Percentiles rank a stretch among this genome's conserved stretches.
Conservation (phyloP, 441 rosid genomes). For the Sinapis alba region DNA sequence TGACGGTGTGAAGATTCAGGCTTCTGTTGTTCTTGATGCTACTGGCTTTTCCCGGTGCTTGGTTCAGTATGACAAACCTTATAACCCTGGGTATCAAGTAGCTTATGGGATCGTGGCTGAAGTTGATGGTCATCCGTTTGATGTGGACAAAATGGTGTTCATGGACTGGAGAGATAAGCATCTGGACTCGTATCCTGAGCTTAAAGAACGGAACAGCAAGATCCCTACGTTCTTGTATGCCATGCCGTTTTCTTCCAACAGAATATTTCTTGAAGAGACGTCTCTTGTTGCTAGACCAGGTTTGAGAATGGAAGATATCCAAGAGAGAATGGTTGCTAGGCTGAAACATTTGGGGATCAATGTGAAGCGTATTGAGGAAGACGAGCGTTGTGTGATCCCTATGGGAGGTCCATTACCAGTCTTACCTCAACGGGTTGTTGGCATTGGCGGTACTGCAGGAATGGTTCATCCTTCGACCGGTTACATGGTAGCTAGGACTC, state of each 20-base stretch:
- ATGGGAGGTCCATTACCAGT: slow-evolving; percentile 99
- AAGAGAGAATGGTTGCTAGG: slow-evolving; percentile 94
- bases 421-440: slow-evolving; percentile 90
- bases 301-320: slow-evolving; percentile 73
- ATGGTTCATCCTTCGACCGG: slow-evolving; percentile 99
- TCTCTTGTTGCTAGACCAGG: slow-evolving; percentile 93
- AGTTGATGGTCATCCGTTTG: slow-evolving; percentile 92
- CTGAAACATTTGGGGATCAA: slow-evolving; percentile 78
- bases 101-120: slow-evolving; percentile 94
- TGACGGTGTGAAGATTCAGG: slow-evolving; percentile 82
- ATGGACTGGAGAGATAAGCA: slow-evolving; percentile 99
- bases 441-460: slow-evolving; percentile 95
- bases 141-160: slow-evolving; percentile 88
- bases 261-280: slow-evolving; percentile 92
- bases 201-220: slow-evolving; percentile 62
- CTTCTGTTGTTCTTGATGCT: slow-evolving; percentile 87
- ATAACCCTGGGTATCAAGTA: slow-evolving; percentile 94
- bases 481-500: slow-evolving; percentile 99
- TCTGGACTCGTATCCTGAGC: slow-evolving; percentile 46
- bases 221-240: slow-evolving; percentile 92
- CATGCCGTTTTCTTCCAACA: slow-evolving; percentile 79
- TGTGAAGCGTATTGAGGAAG: slow-evolving; percentile 88
- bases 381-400: slow-evolving; percentile 86
- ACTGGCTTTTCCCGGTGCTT: slow-evolving; percentile 95
- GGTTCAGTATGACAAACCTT: slow-evolving; percentile 92